Conservation (phyloP, 2,329 filamentous ascomycete species). For the Cercospora sesami region DNA sequence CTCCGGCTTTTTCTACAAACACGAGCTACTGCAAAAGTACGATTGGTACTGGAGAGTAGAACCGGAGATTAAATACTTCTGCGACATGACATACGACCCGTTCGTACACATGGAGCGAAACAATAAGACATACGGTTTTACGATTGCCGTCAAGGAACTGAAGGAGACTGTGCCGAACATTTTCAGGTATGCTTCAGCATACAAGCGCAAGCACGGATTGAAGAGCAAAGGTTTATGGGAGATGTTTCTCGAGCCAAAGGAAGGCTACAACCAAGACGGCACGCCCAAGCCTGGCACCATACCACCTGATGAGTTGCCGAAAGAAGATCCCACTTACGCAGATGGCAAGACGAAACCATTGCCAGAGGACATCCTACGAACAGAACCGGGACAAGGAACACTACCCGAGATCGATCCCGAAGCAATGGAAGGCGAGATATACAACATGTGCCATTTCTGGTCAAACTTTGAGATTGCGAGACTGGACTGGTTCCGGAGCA, state of each 20-base stretch:
- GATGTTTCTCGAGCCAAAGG: conserved; percentile 88
- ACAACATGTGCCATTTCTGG: conserved; percentile 99
- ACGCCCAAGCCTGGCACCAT: conserved; percentile 51
- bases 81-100: conserved; percentile 98
- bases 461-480: conserved; percentile 98
- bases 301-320: conserved; percentile 43
- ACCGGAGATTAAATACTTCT: conserved; percentile 99
- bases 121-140: conserved; percentile 99
- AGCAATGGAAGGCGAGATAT: conserved; percentile 93
- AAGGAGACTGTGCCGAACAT: conserved; percentile 98
- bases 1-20: conserved; percentile 99
- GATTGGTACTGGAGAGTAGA: conserved; percentile 99
- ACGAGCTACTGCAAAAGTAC: conserved; percentile 90
- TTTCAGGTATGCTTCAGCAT: conserved; percentile 97
- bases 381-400: conserved; percentile 68
- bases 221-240: conserved; percentile 94
- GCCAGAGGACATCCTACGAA: conserved; percentile 77
- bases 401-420: conserved; percentile 85
- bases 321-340: conserved; percentile 61
- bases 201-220: conserved; percentile 88
- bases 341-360: conserved; percentile 66
- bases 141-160: conserved; percentile 96
- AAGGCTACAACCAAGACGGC: conserved; percentile 54
- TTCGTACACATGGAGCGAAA: conserved; percentile 90
- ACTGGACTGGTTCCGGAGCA: conserved; percentile 93